phyloP scores from a whole-genome alignment of 2,329 filamentous ascomycete genomes.

The Clonostachys chloroleuca region DNA sequence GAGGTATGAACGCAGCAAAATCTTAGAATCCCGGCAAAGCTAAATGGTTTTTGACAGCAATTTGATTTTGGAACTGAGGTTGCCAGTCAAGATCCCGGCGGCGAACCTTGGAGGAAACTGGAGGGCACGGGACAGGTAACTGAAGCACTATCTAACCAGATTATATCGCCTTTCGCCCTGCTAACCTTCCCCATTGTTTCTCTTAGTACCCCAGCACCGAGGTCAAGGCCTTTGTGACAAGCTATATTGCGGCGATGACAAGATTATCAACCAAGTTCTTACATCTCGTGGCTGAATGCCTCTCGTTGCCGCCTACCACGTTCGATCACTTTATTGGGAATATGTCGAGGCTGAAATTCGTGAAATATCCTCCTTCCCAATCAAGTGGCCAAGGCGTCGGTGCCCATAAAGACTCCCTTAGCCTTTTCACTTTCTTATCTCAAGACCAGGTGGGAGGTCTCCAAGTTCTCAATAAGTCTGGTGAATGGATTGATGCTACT shows the following conservation, averaged over 20 bases:
- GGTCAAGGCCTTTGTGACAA: too few species aligned
- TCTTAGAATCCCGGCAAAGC: too few species aligned
- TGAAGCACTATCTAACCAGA: too few species aligned
- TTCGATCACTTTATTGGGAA: conserved; percentile 49
- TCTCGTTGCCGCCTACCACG: conserved; percentile 38
- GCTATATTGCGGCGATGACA: too few species aligned
- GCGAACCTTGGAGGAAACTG: conserved; percentile 32
- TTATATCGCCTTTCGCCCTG: too few species aligned
- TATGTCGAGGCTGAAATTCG: conserved; percentile 56
- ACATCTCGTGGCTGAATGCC: conserved; percentile 47
- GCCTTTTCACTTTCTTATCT: conserved; percentile 61
- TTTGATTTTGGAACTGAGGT: conserved; percentile 57
- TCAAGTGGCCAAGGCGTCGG: conserved; percentile 46
- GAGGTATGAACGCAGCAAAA: conserved; percentile 10
- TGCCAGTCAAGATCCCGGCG: conserved; percentile 20
- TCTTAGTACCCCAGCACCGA: too few species aligned
- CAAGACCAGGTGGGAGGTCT: conserved; percentile 47
- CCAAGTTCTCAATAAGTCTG: conserved; percentile 42
- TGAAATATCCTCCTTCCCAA: conserved; percentile 39
- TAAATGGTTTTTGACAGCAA: conserved; percentile 29
- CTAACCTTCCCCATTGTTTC: too few species aligned
- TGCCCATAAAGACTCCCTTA: conserved; percentile 58
- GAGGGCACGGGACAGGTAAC: conserved; percentile 42
- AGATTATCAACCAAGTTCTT: conserved; percentile 30
- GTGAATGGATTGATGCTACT: conserved; percentile 44